Percentiles rank a stretch among this genome's conserved stretches.
Conservation (phyloP, 2,329 filamentous ascomycete genomes). For the Monosporascus sp. region DNA sequence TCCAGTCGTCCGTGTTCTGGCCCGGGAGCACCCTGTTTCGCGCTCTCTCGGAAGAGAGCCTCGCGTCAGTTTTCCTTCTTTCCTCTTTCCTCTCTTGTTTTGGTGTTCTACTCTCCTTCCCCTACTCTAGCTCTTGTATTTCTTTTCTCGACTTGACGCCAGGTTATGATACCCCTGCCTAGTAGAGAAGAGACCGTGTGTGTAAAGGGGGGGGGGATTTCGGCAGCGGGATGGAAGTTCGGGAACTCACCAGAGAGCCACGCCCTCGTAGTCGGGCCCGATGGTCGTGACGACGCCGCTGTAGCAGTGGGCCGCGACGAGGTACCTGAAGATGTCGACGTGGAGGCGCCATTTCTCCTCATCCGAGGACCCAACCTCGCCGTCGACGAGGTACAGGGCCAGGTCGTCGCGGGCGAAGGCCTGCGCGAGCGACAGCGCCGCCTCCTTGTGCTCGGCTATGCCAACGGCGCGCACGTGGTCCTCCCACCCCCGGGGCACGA, state of each 20-base stretch:
- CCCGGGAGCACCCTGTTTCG: slow-evolving; percentile 66
- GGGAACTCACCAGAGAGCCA: slow-evolving; percentile 68
- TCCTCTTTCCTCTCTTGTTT: background rate
- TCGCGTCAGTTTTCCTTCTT: slow-evolving; percentile 8
- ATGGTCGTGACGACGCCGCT: slow-evolving; percentile 70
- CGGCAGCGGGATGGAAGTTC: too few relatives aligned
- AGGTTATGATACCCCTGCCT: too few relatives aligned
- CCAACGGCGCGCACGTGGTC: slow-evolving; percentile 57
- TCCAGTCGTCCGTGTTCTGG: slow-evolving; percentile 66
- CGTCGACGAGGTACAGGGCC: slow-evolving; percentile 69
- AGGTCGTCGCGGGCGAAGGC: slow-evolving; percentile 74
- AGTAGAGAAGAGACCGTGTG: too few relatives aligned
- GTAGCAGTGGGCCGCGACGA: slow-evolving; percentile 69
- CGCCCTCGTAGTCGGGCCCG: slow-evolving; percentile 70
- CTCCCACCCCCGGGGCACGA: slow-evolving; percentile 49
- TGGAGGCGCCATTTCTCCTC: slow-evolving; percentile 73
- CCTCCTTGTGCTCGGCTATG: slow-evolving; percentile 65
- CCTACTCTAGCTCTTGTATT: too few relatives aligned
- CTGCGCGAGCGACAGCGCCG: slow-evolving; percentile 67
- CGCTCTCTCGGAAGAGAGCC: background rate
- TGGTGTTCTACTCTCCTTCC: background rate
- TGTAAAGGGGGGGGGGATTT: too few relatives aligned
- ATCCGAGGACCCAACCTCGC: slow-evolving; percentile 56
- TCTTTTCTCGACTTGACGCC: too few relatives aligned
- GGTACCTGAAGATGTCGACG: slow-evolving; percentile 70